Evolutionary conservation across 2,329 filamentous ascomycete genomes (phyloP).

Genomic region (Cladosporium phlei): DNA sequence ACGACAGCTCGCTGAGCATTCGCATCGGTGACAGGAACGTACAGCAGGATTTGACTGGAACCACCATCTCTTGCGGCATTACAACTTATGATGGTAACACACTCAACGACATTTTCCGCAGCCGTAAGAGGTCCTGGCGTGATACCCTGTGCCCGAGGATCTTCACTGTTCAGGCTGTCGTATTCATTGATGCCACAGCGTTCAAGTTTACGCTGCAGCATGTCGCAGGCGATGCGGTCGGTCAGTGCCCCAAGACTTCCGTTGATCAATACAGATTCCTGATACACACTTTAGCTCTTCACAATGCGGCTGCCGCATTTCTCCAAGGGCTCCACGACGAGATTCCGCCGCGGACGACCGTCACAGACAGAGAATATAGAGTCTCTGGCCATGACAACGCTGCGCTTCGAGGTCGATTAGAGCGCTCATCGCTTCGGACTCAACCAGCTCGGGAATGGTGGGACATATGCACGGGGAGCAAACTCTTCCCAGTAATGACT

Average conservation of each 20-base stretch:
- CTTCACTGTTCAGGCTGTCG: background rate
- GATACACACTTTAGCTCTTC: no score
- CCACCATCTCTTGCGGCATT: background rate
- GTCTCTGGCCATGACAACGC: no score
- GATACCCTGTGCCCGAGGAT: background rate
- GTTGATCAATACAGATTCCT: no score
- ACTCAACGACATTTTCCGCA: background rate
- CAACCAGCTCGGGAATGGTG: background rate
- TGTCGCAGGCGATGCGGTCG: background rate
- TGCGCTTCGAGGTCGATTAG: no score
- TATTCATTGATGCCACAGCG: background rate
- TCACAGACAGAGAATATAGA: no score
- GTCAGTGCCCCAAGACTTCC: no score
- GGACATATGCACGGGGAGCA: background rate
- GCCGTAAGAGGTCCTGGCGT: background rate
- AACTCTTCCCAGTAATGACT: background rate
- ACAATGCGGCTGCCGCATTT: no score
- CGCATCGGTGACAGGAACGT: background rate
- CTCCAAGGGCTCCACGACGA: no score
- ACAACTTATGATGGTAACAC: background rate
- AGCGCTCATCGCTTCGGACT: background rate
- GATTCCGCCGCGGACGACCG: no score
- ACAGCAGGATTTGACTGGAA: background rate
- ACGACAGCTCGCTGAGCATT: background rate
- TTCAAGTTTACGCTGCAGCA: slow-evolving; percentile 7